These are phyloP conservation scores for Solanum paucissectum DNA, from an alignment of 257 asterid genomes.

Conservation along the genomic window DNA sequence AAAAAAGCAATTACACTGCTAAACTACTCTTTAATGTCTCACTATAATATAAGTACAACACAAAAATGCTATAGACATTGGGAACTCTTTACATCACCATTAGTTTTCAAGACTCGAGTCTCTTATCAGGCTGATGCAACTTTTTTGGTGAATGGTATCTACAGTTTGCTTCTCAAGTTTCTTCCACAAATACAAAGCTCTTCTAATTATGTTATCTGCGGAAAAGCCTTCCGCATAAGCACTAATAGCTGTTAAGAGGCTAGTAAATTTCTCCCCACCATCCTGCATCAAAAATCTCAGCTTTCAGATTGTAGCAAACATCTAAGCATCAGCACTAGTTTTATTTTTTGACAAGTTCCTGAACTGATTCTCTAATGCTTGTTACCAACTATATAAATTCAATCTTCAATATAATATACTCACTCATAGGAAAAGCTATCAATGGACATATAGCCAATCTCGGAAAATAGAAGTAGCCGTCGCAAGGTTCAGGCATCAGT, in stretches of 20 bases:
- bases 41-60: background rate
- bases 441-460: background rate
- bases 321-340: background rate
- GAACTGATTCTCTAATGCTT: background rate
- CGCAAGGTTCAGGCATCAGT: background rate
- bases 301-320: background rate
- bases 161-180: slow-evolving; percentile 46
- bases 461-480: background rate
- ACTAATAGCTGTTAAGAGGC: slow-evolving; percentile 78
- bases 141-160: background rate
- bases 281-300: slow-evolving; percentile 39
- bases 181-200: slow-evolving; percentile 72
- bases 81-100: background rate
- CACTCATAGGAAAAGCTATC: background rate
- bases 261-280: slow-evolving; percentile 72
- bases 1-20: background rate
- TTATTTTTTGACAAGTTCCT: background rate
- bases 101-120: background rate
- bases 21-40: background rate
- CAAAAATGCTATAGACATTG: background rate
- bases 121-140: background rate
- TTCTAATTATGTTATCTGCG: slow-evolving; percentile 71
- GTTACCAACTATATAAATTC: background rate
- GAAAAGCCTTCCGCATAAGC: slow-evolving; percentile 97
- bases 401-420: background rate